phyloP scores from a whole-genome alignment of 805 yeast genomes.

The Starmerella kuoi region DNA sequence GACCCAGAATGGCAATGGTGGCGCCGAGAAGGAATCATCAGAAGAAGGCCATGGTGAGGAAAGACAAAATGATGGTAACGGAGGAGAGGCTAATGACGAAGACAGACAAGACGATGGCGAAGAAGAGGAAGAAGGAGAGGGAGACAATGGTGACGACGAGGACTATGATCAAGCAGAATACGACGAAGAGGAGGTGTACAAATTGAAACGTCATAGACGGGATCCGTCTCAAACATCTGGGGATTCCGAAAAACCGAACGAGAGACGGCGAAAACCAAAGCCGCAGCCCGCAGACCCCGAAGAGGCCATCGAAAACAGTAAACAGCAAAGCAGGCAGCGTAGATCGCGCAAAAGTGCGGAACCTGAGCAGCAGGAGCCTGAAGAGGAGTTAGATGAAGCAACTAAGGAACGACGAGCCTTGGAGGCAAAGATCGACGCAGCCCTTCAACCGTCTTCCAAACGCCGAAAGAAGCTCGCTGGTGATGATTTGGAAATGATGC shows the following conservation, averaged over 20 bases:
- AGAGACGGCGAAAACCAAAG: conserved; percentile 4
- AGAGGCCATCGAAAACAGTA: background rate
- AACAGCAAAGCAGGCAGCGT: background rate
- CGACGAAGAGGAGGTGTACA: conserved; percentile 32
- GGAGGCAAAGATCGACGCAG: conserved; percentile 69
- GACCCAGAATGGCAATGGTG: too few species aligned
- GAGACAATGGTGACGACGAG: conserved; percentile 12
- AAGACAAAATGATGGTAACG: background rate
- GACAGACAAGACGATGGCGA: background rate
- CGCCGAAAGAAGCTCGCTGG: conserved; percentile 60
- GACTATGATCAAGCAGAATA: conserved; percentile 25
- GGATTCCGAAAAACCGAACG: background rate
- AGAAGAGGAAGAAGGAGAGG: conserved; percentile 1
- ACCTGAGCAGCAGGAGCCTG: conserved; percentile 14
- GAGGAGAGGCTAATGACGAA: background rate
- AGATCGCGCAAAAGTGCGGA: background rate
- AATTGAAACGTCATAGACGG: conserved; percentile 29
- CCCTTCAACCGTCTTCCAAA: conserved; percentile 50
- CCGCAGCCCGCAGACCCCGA: background rate
- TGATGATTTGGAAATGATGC: conserved; percentile 88
- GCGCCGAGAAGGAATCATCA: too few species aligned
- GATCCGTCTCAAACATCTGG: conserved; percentile 6
- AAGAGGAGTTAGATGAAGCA: conserved; percentile 27
- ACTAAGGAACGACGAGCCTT: conserved; percentile 55
- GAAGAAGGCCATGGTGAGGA: too few species aligned